Percentiles rank a stretch among this genome's conserved stretches.
These are phyloP conservation scores for Mrakia gelida DNA, from an alignment of 768 basidiomycete genomes.

Conservation along the genomic window DNA sequence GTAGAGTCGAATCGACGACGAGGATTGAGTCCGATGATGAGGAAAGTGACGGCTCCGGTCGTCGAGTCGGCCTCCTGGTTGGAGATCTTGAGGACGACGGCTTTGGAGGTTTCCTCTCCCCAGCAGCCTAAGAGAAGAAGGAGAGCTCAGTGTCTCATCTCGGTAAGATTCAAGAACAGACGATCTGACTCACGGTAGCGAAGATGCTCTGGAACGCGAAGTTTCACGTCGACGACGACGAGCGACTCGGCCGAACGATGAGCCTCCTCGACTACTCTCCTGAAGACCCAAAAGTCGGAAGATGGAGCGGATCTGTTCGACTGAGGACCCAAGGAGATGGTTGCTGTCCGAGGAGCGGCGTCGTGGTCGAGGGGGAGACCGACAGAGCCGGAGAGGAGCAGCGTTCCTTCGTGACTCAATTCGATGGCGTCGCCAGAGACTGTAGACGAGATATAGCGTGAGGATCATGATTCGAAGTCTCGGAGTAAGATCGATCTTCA, in stretches of 20 bases:
- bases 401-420: background rate
- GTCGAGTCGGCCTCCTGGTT: background rate
- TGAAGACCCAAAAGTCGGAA: background rate
- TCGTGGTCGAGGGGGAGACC: conserved; percentile 24
- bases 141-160: no score
- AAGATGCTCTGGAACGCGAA: conserved; percentile 6
- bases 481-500: no score
- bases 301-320: background rate
- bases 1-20: conserved; percentile 37
- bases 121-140: background rate
- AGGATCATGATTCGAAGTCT: no score
- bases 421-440: background rate
- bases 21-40: conserved; percentile 40
- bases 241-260: background rate
- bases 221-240: background rate
- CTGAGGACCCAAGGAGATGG: background rate
- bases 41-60: conserved; percentile 4
- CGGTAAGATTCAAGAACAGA: no score
- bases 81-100: conserved; percentile 21
- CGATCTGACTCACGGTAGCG: background rate
- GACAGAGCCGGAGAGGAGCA: conserved; percentile 15
- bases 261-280: background rate
- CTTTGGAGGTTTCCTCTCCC: conserved; percentile 3
- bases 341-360: conserved; percentile 9
- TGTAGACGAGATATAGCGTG: no score